phyloP scores from a whole-genome alignment of 1,139 yeast genomes.

The Magnusiomyces paraingens region DNA sequence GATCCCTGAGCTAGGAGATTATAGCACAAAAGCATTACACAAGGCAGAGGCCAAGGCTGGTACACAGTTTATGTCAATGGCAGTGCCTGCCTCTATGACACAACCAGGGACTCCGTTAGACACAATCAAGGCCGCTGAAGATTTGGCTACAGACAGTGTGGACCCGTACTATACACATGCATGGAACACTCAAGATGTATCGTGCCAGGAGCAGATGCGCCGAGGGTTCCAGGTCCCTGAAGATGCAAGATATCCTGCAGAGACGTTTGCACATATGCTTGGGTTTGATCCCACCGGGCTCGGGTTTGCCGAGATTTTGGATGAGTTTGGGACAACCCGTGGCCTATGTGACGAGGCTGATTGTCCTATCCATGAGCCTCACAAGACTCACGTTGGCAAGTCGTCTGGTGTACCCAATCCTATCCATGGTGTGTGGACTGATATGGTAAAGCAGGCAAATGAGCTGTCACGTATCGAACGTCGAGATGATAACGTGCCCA shows the following conservation, averaged over 20 bases:
- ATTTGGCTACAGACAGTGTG: neutral
- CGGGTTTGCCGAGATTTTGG: neutral
- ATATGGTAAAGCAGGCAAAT: too few species aligned
- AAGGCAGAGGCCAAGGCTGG: neutral
- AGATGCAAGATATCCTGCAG: neutral
- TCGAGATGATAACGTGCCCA: too few species aligned
- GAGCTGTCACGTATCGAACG: too few species aligned
- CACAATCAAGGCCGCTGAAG: neutral
- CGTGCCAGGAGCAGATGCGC: neutral
- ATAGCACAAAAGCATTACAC: neutral
- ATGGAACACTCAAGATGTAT: neutral
- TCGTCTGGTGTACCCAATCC: neutral
- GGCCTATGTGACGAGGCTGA: neutral
- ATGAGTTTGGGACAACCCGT: neutral
- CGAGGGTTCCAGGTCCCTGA: neutral
- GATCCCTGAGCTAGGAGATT: slow-evolving; percentile 5
- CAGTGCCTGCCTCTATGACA: neutral
- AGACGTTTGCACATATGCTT: slow-evolving; percentile 1
- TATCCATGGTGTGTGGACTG: too few species aligned
- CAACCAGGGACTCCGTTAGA: neutral
- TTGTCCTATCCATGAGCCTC: neutral
- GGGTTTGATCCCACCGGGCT: slow-evolving; percentile 7
- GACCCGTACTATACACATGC: slow-evolving; percentile 1
- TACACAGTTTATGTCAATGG: neutral
- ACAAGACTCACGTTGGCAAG: neutral